Base-by-base conservation (phyloP, 2,329 filamentous ascomycete species). In the Ascochyta koolunga region DNA sequence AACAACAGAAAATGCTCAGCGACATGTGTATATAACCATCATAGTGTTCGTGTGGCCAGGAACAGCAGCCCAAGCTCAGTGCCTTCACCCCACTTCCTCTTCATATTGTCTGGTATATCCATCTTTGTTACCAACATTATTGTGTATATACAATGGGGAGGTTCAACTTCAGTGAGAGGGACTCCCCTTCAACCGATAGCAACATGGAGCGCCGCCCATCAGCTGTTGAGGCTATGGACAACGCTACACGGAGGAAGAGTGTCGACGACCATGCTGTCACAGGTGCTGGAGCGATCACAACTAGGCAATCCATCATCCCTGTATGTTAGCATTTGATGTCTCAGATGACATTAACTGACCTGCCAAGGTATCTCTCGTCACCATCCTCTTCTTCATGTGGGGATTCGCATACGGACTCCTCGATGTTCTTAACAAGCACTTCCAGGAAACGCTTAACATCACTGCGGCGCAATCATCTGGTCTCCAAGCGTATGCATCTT, bases 391-490 rank as follows among this genome's bases (percentile, higher is more conserved):
- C 75, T 86, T 96, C 61, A 79, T 96, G 4, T 96, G 91, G 91
- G 92, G 92, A 0, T 88, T 96, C 52, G 91, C 91, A 0, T 96
- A 96, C 64, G 92, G 92, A 0, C 81, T 96, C 1, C 80, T 96
- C 4, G 91, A 93, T 65, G 88, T 87, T 0, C 81, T 96, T 22
- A 96, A 96, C 70, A 82, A 81, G 29, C 85, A 85, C 31, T 86
- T 91, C 47, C 84, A 87, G 29, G 67, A 72, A 5, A 82, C 90
- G 2, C 82, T 86, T 8, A 63, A 82, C 22, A 86, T 89, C 80
- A 82, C 79, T 1, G 71, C 78, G 0, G 80, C 83, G 1, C 82
- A 91, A 70, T 86, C 83, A 0, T 76, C 90, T 4, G 86, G 86
- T 1, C 80, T 91, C 27, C 88, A 87, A 25, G 84, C 83, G 45